Evolutionary conservation across 2,329 filamentous ascomycete genomes (phyloP), one percentile per base, ranked within the genome.

Genomic region (Clonostachys sp.): DNA sequence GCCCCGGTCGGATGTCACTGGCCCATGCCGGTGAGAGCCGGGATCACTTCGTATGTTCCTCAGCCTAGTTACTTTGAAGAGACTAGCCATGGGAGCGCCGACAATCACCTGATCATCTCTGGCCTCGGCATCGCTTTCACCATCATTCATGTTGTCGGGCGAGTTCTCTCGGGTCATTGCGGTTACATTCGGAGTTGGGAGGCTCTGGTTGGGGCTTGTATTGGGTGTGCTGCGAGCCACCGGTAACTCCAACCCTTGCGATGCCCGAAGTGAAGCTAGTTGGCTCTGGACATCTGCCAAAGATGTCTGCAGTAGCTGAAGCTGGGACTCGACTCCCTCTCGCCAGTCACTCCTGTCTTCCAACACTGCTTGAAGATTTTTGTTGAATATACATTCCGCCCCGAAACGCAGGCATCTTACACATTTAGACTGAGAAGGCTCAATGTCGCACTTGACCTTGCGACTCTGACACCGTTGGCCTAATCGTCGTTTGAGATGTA

Each of bases 361-460:
- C 17, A 79, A 66, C 41, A 80, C 71, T 47, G 74, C 76, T 55
- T 80, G 77, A 17, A 77, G 69, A 55, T 75, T 78, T 57, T 78
- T 75, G 54, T 80, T 79, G 34, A 78, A 71, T 9, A 77, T 64
- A 53, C 76, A 80, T 50, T 73, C 70, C 39, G 78, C 64, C 10
- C 73, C 71, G 20, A 73, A 71, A 39, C 73, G 71, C 34, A 65
- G 57, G 53, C 77, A 80, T 53, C 77, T 70, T 9, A 66, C 67
- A 57, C 76, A 80, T 48, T 65, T 68, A 7, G 63, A 54, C 50
- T 73, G 65, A 8, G 72, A 73, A 34, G 54, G 51, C 47, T 70
- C 66, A 52, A 78, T 69, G 48, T 75, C 70, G 55, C 77, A 80
- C 55, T 75, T 74, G 54, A 80, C 78, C 57, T 80, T 80, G 53